A percentile compares a stretch with the other conserved stretches of the same genome.
These are phyloP conservation scores for Beauveria asiatica DNA, from an alignment of 2,329 filamentous ascomycete species.

Conservation along the genomic window DNA sequence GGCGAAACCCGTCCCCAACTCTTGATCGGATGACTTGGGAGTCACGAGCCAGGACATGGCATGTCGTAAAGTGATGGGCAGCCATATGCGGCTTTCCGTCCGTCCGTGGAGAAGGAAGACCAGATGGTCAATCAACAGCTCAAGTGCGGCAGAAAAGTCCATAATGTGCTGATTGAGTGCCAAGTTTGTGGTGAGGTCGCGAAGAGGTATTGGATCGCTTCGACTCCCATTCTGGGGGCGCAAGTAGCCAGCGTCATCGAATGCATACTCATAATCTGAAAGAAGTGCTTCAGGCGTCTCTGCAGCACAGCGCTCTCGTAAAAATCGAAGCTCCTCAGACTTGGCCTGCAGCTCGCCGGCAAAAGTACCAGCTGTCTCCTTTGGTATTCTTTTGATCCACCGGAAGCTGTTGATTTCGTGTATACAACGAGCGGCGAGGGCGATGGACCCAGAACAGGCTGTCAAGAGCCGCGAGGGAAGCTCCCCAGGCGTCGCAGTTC, in stretches of 20 bases:
- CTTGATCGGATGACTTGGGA: constrained; percentile 9
- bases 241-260: constrained; percentile 30
- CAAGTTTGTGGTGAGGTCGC: constrained; percentile 35
- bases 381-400: constrained; percentile 19
- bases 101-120: constrained; percentile 27
- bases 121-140: constrained; percentile 28
- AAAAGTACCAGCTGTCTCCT: constrained; percentile 17
- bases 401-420: constrained; percentile 21
- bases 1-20: neutral
- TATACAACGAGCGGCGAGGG: constrained; percentile 18
- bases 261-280: constrained; percentile 29
- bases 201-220: constrained; percentile 21
- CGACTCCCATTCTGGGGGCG: constrained; percentile 5
- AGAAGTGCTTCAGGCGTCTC: constrained; percentile 33
- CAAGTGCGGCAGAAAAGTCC: constrained; percentile 18
- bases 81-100: constrained; percentile 30
- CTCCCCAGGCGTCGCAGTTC: neutral
- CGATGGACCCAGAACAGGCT: constrained; percentile 20
- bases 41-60: constrained; percentile 30
- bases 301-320: constrained; percentile 18
- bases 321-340: constrained; percentile 19
- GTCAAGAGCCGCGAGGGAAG: constrained; percentile 18
- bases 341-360: constrained; percentile 14
- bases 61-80: constrained; percentile 31
- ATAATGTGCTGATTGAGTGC: constrained; percentile 36